Conservation (phyloP, 352 stramenopile genomes). For the Pythium rhizo-oryzae region DNA sequence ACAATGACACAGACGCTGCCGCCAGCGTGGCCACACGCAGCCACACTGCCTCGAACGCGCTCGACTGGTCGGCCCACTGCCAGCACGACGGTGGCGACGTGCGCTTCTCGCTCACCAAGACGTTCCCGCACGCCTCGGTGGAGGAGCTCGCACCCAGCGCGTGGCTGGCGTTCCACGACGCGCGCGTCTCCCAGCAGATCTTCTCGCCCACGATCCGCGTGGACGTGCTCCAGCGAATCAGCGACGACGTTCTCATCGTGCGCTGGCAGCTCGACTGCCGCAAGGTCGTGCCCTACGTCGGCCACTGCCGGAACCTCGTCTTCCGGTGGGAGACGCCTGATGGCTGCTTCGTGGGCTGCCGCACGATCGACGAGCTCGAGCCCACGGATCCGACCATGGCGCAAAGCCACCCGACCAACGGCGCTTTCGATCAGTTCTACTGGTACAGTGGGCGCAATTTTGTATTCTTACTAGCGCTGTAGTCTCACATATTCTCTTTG, state of each 20-base stretch:
- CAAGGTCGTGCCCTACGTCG: conserved; percentile 24
- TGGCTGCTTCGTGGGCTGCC: conserved; percentile 34
- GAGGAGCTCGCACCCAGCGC: conserved; percentile 25
- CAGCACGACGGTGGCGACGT: conserved; percentile 28
- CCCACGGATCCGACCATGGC: not conserved
- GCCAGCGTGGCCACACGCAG: too few relatives aligned
- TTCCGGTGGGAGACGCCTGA: conserved; percentile 34
- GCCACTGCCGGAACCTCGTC: conserved; percentile 28
- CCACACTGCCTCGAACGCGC: not conserved
- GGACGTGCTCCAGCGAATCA: conserved; percentile 31
- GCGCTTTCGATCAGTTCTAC: conserved; percentile 37
- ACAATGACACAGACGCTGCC: not conserved
- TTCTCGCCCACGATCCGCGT: conserved; percentile 28
- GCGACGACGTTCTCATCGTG: conserved; percentile 31
- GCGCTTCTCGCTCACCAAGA: conserved; percentile 33
- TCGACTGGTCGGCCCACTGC: conserved; percentile 27
- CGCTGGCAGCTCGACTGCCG: conserved; percentile 33
- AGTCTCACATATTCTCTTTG: not conserved
- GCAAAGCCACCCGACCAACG: conserved; percentile 23
- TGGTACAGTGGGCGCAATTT: conserved; percentile 19
- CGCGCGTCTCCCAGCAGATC: conserved; percentile 17
- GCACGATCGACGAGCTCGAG: conserved; percentile 29
- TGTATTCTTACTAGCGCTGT: not conserved
- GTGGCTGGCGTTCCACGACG: conserved; percentile 32
- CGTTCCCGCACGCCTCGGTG: conserved; percentile 22